Evolutionary conservation across 345 rosid genomes (phyloP).

Genomic region (Clarkia xantiana): DNA sequence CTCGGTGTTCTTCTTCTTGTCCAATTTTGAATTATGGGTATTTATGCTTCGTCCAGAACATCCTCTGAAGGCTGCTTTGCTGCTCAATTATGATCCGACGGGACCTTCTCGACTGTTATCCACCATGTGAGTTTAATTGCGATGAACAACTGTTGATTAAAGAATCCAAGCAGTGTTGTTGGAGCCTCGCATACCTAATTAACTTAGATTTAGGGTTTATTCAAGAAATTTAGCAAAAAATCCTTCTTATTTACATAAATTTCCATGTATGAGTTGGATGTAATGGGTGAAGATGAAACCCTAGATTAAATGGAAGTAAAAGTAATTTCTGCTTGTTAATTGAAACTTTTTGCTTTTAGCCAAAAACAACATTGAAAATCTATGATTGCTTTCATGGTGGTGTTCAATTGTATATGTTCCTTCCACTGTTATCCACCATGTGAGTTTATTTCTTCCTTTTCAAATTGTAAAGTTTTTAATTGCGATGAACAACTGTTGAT

Average conservation of each 20-base stretch:
- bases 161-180: not conserved
- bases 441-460: too few relatives aligned
- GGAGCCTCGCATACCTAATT: too few relatives aligned
- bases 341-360: too few relatives aligned
- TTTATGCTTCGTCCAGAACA: slow-evolving; percentile 24
- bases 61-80: slow-evolving; percentile 63
- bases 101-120: slow-evolving; percentile 74
- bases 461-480: too few relatives aligned
- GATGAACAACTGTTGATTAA: not conserved
- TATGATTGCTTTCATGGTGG: not conserved
- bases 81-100: slow-evolving; percentile 59
- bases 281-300: too few relatives aligned
- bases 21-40: not conserved
- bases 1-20: not conserved
- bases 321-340: too few relatives aligned
- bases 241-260: too few relatives aligned
- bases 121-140: slow-evolving; percentile 33
- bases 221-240: too few relatives aligned
- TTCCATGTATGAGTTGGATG: too few relatives aligned
- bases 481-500: not conserved
- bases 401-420: not conserved
- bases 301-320: too few relatives aligned
- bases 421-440: slow-evolving; percentile 63
- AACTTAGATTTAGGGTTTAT: too few relatives aligned
- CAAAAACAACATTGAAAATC: too few relatives aligned